A percentile compares a stretch with the other conserved stretches of the same genome.
Evolutionary conservation across 2,329 filamentous ascomycete genomes (phyloP).

Genomic region (Verticillium klebahnii): DNA sequence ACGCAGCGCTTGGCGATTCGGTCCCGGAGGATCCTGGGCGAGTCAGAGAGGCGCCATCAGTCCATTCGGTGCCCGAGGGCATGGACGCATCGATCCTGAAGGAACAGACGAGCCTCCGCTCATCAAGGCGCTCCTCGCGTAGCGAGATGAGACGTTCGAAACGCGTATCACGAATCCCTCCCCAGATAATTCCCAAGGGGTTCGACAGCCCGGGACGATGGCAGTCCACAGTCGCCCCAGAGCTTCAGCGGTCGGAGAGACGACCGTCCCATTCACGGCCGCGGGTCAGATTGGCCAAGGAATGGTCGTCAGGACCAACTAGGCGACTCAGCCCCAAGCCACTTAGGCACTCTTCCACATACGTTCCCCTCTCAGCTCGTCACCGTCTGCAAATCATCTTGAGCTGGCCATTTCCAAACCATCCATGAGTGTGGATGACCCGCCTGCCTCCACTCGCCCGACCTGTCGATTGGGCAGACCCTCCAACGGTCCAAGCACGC

Average conservation of each 20-base stretch:
- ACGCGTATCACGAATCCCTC: background rate
- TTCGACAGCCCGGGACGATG: background rate
- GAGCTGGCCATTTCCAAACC: background rate
- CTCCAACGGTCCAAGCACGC: background rate
- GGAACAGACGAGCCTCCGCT: background rate
- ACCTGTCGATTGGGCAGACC: background rate
- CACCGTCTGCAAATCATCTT: background rate
- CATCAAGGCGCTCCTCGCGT: background rate
- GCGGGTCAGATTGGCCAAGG: background rate
- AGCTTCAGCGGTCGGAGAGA: background rate
- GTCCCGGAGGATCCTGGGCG: background rate
- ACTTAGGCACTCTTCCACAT: background rate
- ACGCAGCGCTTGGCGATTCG: background rate
- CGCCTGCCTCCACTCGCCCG: background rate
- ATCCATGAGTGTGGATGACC: background rate
- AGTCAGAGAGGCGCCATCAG: background rate
- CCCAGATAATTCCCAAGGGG: background rate
- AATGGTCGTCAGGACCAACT: background rate
- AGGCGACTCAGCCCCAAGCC: conserved; percentile 3
- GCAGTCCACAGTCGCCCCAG: background rate
- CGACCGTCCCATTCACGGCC: background rate
- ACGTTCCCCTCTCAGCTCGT: background rate
- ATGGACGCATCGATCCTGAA: background rate
- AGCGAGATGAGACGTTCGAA: conserved; percentile 2
- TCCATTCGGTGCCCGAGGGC: background rate